Evolutionary conservation across 2,329 filamentous ascomycete species (phyloP), one percentile per base, ranked within the genome.

Genomic region (Pseudogymnoascus verrucosus): DNA sequence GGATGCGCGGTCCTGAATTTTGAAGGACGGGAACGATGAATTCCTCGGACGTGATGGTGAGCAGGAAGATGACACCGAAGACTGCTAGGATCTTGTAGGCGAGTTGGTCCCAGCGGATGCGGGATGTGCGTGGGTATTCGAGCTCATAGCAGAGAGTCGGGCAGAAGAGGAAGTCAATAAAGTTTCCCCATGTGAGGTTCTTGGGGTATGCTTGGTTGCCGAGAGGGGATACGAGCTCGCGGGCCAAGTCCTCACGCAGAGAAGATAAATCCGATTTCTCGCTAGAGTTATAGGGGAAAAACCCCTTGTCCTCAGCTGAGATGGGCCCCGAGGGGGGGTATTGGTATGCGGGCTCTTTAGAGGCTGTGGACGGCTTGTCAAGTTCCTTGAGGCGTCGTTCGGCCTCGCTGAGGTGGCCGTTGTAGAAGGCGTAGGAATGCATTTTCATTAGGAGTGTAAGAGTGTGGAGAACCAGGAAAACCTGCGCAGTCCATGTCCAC

Each of bases 351-450:
- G 89, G 88, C 3, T 82, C 84, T 69, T 85, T 85, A 61, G 87
- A 88, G 4, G 84, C 84, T 4, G 83, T 85, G n/a, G 84, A 82
- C 1, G 92, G 91, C 64, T 84, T 77, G 75, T 99, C 95, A 36
- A 99, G 86, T 42, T 86, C 86, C 63, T 84, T 85, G 11, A 99
- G 81, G 10, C 91, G 88, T 72, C 89, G 87, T 74, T 96, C 85
- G 0, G 91, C 96, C 74, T 95, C 91, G 69, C 89, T 90, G 14
- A 99, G 81, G 75, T 99, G 95, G 10, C 95, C 95, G 71, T 97
- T 98, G 79, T 99, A 99, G 76, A 98, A 99, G 23, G 91, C 90
- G 73, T 96, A 99, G 5, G 93, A 97, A 75, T 99, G 95, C 86
- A 98, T 95, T 80, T 99, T 99, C 95, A 99, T 99, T 61, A 97